Conservation (phyloP, 2,329 filamentous ascomycete species). For the Stachybotrys chlorohalonatus region DNA sequence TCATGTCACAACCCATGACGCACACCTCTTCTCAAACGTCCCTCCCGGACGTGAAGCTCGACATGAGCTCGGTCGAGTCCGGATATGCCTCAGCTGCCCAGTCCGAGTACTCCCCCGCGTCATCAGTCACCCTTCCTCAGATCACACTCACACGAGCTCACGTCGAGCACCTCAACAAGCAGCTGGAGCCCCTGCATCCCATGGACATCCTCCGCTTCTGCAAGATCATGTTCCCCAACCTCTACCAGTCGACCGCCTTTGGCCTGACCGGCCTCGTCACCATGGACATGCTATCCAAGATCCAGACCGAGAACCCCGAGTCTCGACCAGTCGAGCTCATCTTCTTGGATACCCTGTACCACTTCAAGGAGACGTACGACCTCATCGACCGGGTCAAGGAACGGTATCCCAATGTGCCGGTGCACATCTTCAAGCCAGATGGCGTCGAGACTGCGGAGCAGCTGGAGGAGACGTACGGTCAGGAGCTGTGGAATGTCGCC, state of each 20-base stretch:
- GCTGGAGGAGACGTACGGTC: conserved; percentile 75
- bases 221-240: conserved; percentile 78
- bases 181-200: conserved; percentile 79
- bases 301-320: conserved; percentile 53
- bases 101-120: conserved; percentile 27
- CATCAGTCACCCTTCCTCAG: conserved; percentile 48
- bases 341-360: conserved; percentile 78
- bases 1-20: conserved; percentile 25
- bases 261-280: conserved; percentile 73
- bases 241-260: conserved; percentile 82
- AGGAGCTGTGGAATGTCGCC: conserved; percentile 74
- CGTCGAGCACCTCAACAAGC: conserved; percentile 81
- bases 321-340: conserved; percentile 56
- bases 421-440: conserved; percentile 86
- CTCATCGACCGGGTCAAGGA: conserved; percentile 66
- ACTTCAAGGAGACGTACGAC: conserved; percentile 68
- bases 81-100: conserved; percentile 62
- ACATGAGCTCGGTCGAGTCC: conserved; percentile 55
- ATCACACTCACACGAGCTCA: conserved; percentile 83
- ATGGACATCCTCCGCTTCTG: conserved; percentile 90
- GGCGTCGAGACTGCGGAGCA: conserved; percentile 63
- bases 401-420: conserved; percentile 66
- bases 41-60: conserved; percentile 30
- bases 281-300: conserved; percentile 76
- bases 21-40: conserved; percentile 30